phyloP scores from a whole-genome alignment of 2,329 filamentous ascomycete genomes.

The Cercospora berteroae region DNA sequence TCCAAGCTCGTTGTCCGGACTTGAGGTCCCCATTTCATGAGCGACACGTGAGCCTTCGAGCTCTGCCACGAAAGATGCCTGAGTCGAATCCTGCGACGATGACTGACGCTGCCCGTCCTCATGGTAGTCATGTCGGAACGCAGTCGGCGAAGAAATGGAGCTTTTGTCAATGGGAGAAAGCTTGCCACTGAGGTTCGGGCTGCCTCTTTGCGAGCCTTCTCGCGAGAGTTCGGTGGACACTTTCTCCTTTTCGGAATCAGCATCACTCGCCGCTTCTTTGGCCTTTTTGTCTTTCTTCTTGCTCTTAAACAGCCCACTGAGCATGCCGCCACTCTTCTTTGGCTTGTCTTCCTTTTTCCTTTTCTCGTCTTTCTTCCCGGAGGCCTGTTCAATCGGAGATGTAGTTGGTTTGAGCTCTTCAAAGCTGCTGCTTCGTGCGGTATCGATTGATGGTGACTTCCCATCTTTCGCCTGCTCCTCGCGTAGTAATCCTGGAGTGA shows the following conservation, averaged over 20 bases:
- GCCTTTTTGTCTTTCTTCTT: conserved; percentile 64
- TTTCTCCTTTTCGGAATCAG: conserved; percentile 36
- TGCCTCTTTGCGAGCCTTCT: conserved; percentile 25
- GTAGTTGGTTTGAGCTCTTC: conserved; percentile 72
- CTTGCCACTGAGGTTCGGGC: conserved; percentile 26
- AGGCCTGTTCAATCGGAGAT: conserved; percentile 57
- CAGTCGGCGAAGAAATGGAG: conserved; percentile 7
- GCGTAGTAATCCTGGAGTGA: conserved; percentile 87
- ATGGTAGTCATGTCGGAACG: conserved; percentile 4
- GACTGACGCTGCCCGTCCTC: conserved; percentile 15
- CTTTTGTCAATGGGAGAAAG: conserved; percentile 29
- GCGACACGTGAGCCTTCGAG: conserved; percentile 40
- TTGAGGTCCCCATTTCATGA: conserved; percentile 40
- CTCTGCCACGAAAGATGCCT: conserved; percentile 36
- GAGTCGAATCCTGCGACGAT: conserved; percentile 18
- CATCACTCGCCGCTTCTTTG: conserved; percentile 44
- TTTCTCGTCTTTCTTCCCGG: conserved; percentile 71
- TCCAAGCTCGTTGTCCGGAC: conserved; percentile 20
- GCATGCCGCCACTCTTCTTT: conserved; percentile 68
- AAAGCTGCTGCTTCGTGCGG: conserved; percentile 59
- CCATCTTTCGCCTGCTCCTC: conserved; percentile 62
- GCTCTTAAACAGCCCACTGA: conserved; percentile 67
- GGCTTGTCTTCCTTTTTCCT: conserved; percentile 78
- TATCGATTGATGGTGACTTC: conserved; percentile 37
- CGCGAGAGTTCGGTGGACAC: conserved; percentile 31